Evolutionary conservation across 2,329 filamentous ascomycete genomes (phyloP), one percentile per base, ranked within the genome.

Genomic region (Monosporascus ibericus): DNA sequence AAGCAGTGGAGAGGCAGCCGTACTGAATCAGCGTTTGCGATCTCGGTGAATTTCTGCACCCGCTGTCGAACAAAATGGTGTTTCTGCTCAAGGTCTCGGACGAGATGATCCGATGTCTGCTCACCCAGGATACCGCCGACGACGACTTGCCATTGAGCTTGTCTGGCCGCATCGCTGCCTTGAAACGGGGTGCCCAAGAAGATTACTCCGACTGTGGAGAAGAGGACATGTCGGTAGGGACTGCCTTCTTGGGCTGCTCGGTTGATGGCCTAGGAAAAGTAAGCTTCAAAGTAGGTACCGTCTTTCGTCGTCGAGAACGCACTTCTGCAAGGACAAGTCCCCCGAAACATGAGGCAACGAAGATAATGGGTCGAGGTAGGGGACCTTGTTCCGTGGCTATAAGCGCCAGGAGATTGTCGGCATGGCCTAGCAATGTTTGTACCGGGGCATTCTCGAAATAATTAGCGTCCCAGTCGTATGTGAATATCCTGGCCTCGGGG

Each of bases 101-200:
- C 50, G 20, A 59, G 51, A 27, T 53, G 55, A 24, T 51, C 24
- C 24, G 58, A 59, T 27, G 55, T 44, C n/a, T 53, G 34, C 36
- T 59, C 39, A 22, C 57, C 58, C 55, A 59, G 57, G 36, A 59
- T 59, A 5, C 55, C 55, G 18, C 39, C 47, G 30, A 59, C 52
- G 18, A 56, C 38, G 17, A 56, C 52, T 5, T 53, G 48, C 58
- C 55, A 62, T 39, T 40, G 50, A n/a, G 55, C 58, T 47, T 53
- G 47, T 27, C 48, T 9, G 20, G 56, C 55, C 44, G 54, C 60
- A 50, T 57, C 55, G 20, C 52, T 62, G 25, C 60, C 57, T 11
- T 8, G 39, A 34, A 60, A 62, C 22, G 58, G 60, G 36, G 60
- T 62, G n/a, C 55, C 60, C 38, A 62, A 49, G 48, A 60, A 62